Evolutionary conservation across 1,139 yeast species (phyloP).

Genomic region (Suhomyces chickasaworum): DNA sequence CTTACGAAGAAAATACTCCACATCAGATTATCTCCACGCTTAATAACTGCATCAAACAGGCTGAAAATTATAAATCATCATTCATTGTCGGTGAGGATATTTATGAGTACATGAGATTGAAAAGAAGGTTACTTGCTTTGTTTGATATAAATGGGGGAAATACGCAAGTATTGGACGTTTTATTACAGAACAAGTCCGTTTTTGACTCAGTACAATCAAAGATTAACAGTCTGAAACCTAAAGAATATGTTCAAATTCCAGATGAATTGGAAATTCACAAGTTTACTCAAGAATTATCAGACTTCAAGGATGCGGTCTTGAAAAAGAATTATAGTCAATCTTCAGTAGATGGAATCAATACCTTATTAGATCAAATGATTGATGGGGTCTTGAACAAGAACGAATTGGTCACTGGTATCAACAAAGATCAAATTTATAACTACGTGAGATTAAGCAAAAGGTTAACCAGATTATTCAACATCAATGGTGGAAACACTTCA

Average conservation of each 20-base stretch:
- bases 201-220: constrained; percentile 1
- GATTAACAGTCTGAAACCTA: neutral
- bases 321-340: constrained; percentile 12
- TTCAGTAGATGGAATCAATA: constrained; percentile 18
- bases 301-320: constrained; percentile 17
- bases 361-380: constrained; percentile 23
- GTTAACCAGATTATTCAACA: constrained; percentile 21
- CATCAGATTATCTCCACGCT: constrained; percentile 20
- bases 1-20: constrained; percentile 6
- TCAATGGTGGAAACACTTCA: constrained; percentile 25
- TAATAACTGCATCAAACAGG: constrained; percentile 24
- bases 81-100: constrained; percentile 23
- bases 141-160: constrained; percentile 34
- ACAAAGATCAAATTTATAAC: constrained; percentile 10
- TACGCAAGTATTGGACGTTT: constrained; percentile 37
- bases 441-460: constrained; percentile 21
- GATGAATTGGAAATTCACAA: constrained; percentile 26
- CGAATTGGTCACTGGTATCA: constrained; percentile 7
- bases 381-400: constrained; percentile 19
- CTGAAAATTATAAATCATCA: constrained; percentile 17
- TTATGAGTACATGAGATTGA: constrained; percentile 24
- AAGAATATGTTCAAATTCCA: constrained; percentile 25
- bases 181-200: constrained; percentile 14
- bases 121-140: constrained; percentile 23
- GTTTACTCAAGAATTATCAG: constrained; percentile 19